Evolutionary conservation across 495 filamentous ascomycete genomes (phyloP).

Genomic region (Podospora anserina): DNA sequence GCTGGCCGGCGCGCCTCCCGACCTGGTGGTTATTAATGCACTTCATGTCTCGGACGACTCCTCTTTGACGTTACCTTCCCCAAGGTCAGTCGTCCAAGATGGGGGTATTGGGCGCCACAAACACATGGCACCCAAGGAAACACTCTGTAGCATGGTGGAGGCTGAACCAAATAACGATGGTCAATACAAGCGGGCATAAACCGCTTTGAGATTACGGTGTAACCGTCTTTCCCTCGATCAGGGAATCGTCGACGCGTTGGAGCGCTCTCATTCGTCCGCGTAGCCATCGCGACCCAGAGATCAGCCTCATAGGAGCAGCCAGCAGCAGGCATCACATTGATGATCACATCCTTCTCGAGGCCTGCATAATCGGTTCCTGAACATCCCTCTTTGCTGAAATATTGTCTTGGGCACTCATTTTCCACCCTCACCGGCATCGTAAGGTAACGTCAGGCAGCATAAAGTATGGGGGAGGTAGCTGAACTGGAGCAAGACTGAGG

Average conservation of each 20-base stretch:
- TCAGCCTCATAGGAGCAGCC: neutral
- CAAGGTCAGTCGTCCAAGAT: neutral
- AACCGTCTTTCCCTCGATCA: neutral
- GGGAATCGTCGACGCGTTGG: neutral
- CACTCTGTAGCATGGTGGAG: neutral
- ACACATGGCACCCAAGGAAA: neutral
- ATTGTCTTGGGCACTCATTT: neutral
- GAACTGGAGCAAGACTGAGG: neutral
- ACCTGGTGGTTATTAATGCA: neutral
- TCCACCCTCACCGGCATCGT: neutral
- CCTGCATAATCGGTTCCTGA: neutral
- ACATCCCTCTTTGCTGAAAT: neutral
- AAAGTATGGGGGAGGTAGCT: neutral
- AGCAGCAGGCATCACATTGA: neutral
- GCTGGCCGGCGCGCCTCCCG: neutral
- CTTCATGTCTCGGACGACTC: neutral
- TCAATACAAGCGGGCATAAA: neutral
- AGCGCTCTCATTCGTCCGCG: neutral
- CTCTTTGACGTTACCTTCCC: neutral
- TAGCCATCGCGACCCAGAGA: neutral
- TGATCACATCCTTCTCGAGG: neutral
- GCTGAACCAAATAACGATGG: constrained; percentile 2
- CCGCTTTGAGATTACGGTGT: constrained; percentile 4
- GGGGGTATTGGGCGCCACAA: neutral
- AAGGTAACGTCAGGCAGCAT: neutral